Evolutionary conservation across 192 early-diverging fungal genomes (phyloP), one percentile per base, ranked within the genome.

Genomic region (Linnemannia schmuckeri): DNA sequence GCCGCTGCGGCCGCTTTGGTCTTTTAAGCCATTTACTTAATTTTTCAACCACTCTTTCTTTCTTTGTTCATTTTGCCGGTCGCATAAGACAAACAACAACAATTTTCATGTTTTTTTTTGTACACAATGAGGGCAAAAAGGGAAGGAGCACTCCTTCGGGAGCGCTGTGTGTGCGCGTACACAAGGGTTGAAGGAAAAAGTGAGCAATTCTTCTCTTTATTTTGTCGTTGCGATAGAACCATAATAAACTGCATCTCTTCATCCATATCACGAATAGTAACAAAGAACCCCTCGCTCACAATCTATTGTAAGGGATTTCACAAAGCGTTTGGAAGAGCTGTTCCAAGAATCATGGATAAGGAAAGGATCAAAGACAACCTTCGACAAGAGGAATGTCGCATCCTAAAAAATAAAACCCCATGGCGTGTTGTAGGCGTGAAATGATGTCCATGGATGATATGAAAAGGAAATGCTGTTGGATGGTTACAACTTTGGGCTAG

Each of bases 1-100:
- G 61, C 52, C 37, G 82, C 54, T 38, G 77, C 68, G 22, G 82
- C 54, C 37, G 73, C 47, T 18, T 54, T 79, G 73, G 47, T 78
- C 37, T 46, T 79, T 20, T 84, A 76, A 84, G 35, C 13, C 15
- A 0, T 61, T 37, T 7, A 12, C 13, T 10, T 46, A 3, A 46
- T 46, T 46, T 46, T 46, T 46, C 13, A 44, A 46, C 12, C 44
- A 13, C 44, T 13, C 44, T 46, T 12, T 46, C 44, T 15, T 46
- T 7, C 2, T 2, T 27, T 30, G 61, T 66, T 66, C 13, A 33
- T 27, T 66, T 66, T 66, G 33, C 61, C 61, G 61, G 27, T 33
- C 27, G 61, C 12, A 33, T 30, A 66, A 66, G 12, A 10, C 12
- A 9, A 27, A 30, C 27, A 63, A 30, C 24, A 8, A 7, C 46